Evolutionary conservation across 148 eudicot species (phyloP).

Genomic region (Arbutus unedo): DNA sequence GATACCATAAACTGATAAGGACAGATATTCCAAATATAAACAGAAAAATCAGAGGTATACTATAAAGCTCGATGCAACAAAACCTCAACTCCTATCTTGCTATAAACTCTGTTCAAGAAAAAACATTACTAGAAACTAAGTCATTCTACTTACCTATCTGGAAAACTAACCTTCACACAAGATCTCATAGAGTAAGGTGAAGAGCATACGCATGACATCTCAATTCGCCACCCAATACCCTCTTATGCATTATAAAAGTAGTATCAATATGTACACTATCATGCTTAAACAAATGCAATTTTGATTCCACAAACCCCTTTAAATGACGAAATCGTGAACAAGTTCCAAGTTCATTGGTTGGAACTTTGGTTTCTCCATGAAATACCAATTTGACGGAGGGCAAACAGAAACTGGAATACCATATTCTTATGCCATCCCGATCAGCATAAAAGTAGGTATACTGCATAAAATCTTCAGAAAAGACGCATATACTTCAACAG

Average conservation of each 20-base stretch:
- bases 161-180: not conserved
- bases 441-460: not conserved
- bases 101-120: not conserved
- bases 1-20: not conserved
- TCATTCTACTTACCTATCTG: not conserved
- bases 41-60: not conserved
- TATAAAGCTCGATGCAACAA: not conserved
- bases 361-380: not conserved
- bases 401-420: not conserved
- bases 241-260: not conserved
- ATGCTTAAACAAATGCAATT: not conserved
- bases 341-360: not conserved
- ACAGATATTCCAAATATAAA: not conserved
- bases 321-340: not conserved
- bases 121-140: not conserved
- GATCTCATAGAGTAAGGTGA: not conserved
- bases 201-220: not conserved
- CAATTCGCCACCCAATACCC: not conserved
- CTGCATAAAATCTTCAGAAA: not conserved
- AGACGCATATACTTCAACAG: not conserved
- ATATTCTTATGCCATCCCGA: not conserved
- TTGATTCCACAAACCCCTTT: not conserved
- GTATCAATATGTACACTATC: not conserved
- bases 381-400: not conserved
- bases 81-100: not conserved